A percentile compares a stretch with the other conserved stretches of the same genome.
phyloP scores from a whole-genome alignment of 2,329 filamentous ascomycete species.

The Ophiostoma montium region DNA sequence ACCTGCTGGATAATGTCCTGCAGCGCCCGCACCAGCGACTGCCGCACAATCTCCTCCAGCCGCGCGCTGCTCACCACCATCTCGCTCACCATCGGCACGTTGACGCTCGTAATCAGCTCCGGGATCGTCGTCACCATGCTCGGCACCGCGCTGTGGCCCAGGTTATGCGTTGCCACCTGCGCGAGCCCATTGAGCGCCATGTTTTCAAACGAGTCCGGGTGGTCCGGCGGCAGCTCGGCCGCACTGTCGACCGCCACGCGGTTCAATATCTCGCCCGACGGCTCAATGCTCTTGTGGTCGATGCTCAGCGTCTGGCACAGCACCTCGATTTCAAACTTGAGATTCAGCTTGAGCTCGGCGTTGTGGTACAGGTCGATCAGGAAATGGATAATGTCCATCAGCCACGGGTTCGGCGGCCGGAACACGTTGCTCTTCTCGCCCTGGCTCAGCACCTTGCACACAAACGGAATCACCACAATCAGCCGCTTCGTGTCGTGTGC shows the following conservation, averaged over 20 bases:
- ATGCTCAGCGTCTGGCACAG: slow-evolving; percentile 83
- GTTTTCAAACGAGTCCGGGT: slow-evolving; percentile 70
- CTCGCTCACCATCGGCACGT: slow-evolving; percentile 68
- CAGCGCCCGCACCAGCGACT: slow-evolving; percentile 76
- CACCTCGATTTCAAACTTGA: slow-evolving; percentile 98
- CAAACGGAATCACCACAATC: slow-evolving; percentile 88
- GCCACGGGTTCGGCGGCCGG: slow-evolving; percentile 88
- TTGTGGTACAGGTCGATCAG: slow-evolving; percentile 89
- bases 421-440: slow-evolving; percentile 78
- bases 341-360: slow-evolving; percentile 85
- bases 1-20: slow-evolving; percentile 96
- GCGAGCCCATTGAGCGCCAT: slow-evolving; percentile 65
- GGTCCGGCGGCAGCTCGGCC: slow-evolving; percentile 47
- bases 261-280: slow-evolving; percentile 73
- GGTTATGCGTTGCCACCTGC: slow-evolving; percentile 44
- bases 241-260: slow-evolving; percentile 51
- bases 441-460: slow-evolving; percentile 87
- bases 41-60: slow-evolving; percentile 63
- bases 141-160: slow-evolving; percentile 38
- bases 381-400: slow-evolving; percentile 88
- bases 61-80: slow-evolving; percentile 60
- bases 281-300: slow-evolving; percentile 85
- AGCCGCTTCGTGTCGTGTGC: slow-evolving; percentile 86
- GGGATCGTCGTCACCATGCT: slow-evolving; percentile 67
- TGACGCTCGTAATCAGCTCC: slow-evolving; percentile 65